Conservation (phyloP, 2,329 filamentous ascomycete species). For the Tetracladium maxilliforme region DNA sequence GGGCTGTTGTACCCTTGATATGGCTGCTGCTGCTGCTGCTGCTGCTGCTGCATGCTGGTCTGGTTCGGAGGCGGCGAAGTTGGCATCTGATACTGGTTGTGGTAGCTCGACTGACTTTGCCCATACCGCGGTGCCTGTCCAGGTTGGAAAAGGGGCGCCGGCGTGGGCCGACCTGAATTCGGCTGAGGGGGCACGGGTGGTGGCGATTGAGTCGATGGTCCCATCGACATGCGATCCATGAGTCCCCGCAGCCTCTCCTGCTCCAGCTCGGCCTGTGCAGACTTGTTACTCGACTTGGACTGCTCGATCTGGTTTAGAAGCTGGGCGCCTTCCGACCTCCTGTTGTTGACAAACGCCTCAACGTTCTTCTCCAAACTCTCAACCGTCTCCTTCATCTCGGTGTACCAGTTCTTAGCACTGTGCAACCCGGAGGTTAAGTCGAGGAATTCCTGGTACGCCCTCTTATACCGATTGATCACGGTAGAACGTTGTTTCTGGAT, state of each 20-base stretch:
- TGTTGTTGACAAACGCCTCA: slow-evolving; percentile 91
- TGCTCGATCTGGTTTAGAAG: slow-evolving; percentile 63
- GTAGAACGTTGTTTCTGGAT: slow-evolving; percentile 71
- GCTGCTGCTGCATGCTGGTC: slow-evolving; percentile 18
- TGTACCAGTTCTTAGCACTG: slow-evolving; percentile 85
- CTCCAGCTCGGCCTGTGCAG: slow-evolving; percentile 52
- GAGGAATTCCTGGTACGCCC: slow-evolving; percentile 82
- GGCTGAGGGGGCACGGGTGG: slow-evolving; percentile 18
- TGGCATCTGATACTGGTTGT: slow-evolving; percentile 44
- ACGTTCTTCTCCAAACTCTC: slow-evolving; percentile 91
- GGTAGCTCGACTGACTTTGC: slow-evolving; percentile 33
- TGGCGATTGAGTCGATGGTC: slow-evolving; percentile 30
- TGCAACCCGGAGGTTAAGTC: slow-evolving; percentile 76
- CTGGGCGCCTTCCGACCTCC: slow-evolving; percentile 79
- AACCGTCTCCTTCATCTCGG: slow-evolving; percentile 89
- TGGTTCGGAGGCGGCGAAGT: slow-evolving; percentile 31
- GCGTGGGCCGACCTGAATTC: slow-evolving; percentile 15
- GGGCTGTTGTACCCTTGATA: slow-evolving; percentile 29
- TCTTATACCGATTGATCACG: slow-evolving; percentile 78
- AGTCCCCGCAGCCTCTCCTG: slow-evolving; percentile 72
- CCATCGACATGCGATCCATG: slow-evolving; percentile 93
- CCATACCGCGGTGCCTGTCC: slow-evolving; percentile 30
- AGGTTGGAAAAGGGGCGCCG: slow-evolving; percentile 19
- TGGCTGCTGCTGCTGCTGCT: slow-evolving; percentile 16
- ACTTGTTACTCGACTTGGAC: slow-evolving; percentile 12